Percentiles rank a stretch among this genome's conserved stretches.
Conservation (phyloP, 2,329 filamentous ascomycete genomes). For the Monilinia laxa region DNA sequence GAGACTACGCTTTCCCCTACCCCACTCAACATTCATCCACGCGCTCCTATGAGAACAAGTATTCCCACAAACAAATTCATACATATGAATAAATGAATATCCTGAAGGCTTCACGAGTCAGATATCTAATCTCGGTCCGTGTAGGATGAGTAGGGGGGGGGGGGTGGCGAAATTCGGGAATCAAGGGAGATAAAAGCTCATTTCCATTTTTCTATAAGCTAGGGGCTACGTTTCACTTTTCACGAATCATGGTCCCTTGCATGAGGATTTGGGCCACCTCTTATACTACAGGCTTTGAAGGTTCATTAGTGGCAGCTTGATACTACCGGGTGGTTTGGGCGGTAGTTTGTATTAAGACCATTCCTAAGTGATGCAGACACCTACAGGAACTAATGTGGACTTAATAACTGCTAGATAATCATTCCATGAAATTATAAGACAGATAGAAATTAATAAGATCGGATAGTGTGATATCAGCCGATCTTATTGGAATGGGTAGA, state of each 20-base stretch:
- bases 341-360: neutral
- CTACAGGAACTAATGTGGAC: neutral
- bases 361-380: neutral
- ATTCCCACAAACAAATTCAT: neutral
- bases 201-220: neutral
- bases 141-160: neutral
- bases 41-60: neutral
- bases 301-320: neutral
- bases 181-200: neutral
- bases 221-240: neutral
- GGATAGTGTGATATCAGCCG: no score
- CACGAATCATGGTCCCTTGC: no score
- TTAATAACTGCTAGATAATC: neutral
- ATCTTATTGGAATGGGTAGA: neutral
- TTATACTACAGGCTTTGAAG: neutral
- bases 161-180: neutral
- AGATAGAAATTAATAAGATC: neutral
- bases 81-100: neutral
- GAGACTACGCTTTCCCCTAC: neutral
- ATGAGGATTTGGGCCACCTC: neutral
- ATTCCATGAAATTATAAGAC: neutral
- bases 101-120: neutral
- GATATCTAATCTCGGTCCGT: neutral
- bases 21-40: neutral
- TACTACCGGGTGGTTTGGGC: neutral